Evolutionary conservation across 2,329 filamentous ascomycete genomes (phyloP), one percentile per base, ranked within the genome.

Genomic region (Aspergillus japonicus): DNA sequence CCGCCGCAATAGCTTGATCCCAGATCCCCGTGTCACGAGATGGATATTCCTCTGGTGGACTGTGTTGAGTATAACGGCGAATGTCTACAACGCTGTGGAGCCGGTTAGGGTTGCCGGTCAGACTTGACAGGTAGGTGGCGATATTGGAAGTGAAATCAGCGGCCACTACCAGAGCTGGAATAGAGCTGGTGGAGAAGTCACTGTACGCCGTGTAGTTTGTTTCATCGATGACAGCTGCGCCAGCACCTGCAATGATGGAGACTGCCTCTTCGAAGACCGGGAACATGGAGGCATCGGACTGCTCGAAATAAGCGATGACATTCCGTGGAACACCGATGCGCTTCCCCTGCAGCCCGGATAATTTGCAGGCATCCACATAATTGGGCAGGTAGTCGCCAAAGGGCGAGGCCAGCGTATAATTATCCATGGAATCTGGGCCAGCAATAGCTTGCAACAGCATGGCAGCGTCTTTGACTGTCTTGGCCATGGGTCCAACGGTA

Each of bases 291-390:
- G 73, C 69, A 14, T 77, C 75, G 2, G 70, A 68, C 35, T 69
- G 63, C 14, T 69, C 64, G 3, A 65, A 71, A 3, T 73, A 64
- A 3, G 77, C 75, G 35, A 90, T 77, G 1, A 83, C 77, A 64
- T 89, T 88, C 19, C 83, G 79, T 0, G 87, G 85, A 3, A 91
- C 80, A 3, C 88, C 89, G 26, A 91, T 85, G 2, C 87, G 81
- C 55, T 84, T 84, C 7, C 85, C 85, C 11, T 73, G 62, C 0
- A 89, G 76, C 0, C 81, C 80, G 12, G 79, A 78, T 21, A 79
- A 72, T 21, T 84, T 79, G 68, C 87, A 84, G 0, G 87, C 84
- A 2, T 77, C 79, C 8, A 85, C 81, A 65, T 90, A 90, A 69
- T 90, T 78, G 0, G 87, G 87, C 1, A 83, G 69, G 0, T 64